Base-by-base conservation (phyloP, 306 rosid species). In the Alnus rubra region DNA sequence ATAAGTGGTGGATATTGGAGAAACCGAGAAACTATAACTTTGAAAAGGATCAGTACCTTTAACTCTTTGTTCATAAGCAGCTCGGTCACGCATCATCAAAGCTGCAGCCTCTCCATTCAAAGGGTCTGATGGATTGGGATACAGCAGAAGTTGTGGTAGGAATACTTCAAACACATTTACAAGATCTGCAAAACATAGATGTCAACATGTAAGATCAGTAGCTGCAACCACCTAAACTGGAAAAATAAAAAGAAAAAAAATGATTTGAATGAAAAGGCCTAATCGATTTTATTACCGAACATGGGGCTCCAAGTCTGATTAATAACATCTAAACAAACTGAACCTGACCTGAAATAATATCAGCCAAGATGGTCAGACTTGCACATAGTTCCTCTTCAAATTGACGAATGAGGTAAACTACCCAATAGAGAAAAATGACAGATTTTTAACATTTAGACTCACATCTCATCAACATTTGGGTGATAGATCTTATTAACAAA, bases 301-400 rank as follows among this genome's bases (percentile, higher is more conserved):
- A 88, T 88, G 76, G 91, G 91, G 78, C 91, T 88, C 91, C 91
- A 88, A 71, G 84, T 85, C 81, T 88, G 91, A 78, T 88, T 88
- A 80, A 88, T 88, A 55, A 85, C 91, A 85, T 88, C 91, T 53
- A 88, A 85, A 83, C 91, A 88, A 81, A 88, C 87, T n/a, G 89
- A 85, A 78, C 91, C 91, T 18, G 91, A 85, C 91, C 91, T 88
- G 89, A 79, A 85, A 73, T 49, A 55, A 51, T 9, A 44, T 65
- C 2, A 79, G 62, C 73, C 53, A 83, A 74, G 8, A 72, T 28
- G 72, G 63, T 74, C 80, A 74, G 13, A 19, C 75, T 73, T 35
- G 58, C 64, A 39, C 69, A 60, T 49, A 30, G 7, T 42, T 48
- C 37, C 69, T 64, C 72, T 47, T 74, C 47, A 80, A 81, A 58